phyloP scores from a whole-genome alignment of 192 early-diverging fungal species.

The Funneliformis geosporum region DNA sequence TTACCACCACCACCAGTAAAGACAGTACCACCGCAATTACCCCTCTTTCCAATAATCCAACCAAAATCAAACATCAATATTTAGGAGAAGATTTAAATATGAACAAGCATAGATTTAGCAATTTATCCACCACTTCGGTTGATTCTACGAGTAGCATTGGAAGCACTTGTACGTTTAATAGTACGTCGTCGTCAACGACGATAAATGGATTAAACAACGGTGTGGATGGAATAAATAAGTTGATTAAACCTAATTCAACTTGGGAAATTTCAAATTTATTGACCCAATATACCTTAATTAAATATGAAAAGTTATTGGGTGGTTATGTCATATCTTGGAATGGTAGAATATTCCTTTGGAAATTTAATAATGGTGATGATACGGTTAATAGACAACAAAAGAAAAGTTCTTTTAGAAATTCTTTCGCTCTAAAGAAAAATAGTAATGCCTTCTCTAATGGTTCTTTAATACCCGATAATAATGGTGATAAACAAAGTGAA shows the following conservation, averaged over 20 bases:
- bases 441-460: neutral
- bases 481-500: neutral
- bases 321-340: neutral
- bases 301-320: neutral
- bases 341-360: slow-evolving; percentile 2
- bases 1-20: neutral
- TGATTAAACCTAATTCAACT: neutral
- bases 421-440: neutral
- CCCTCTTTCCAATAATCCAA: neutral
- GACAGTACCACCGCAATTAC: neutral
- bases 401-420: neutral
- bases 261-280: neutral
- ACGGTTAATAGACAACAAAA: neutral
- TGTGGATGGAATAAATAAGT: neutral
- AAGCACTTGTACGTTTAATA: neutral
- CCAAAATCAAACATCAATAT: neutral
- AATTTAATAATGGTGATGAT: neutral
- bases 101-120: neutral
- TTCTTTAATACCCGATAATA: neutral
- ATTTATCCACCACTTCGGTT: neutral
- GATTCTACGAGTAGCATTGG: neutral
- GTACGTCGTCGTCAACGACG: neutral
- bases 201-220: neutral
- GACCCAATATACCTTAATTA: neutral
- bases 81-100: neutral